Evolutionary conservation across 192 early-diverging fungal genomes (phyloP).

Genomic region (Oehlia diaphana): DNA sequence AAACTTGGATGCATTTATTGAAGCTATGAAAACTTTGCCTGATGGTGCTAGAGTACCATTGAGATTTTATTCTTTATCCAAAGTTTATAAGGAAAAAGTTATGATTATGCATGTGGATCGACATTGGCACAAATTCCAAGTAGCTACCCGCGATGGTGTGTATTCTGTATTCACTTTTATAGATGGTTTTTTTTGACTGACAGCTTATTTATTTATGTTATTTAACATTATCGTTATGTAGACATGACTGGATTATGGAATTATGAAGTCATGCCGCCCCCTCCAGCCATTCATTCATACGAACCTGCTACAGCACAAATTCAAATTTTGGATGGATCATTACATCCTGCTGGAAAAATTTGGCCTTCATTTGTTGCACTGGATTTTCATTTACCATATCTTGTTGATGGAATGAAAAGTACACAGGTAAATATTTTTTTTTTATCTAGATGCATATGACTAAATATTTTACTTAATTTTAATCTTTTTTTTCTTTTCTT

Average conservation of each 20-base stretch:
- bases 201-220: not conserved
- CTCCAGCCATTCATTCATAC: slow-evolving; percentile 47
- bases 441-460: not conserved
- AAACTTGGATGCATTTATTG: slow-evolving; percentile 66
- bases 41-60: slow-evolving; percentile 63
- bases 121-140: slow-evolving; percentile 82
- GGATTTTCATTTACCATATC: slow-evolving; percentile 77
- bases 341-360: slow-evolving; percentile 70
- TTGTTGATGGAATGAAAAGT: slow-evolving; percentile 73
- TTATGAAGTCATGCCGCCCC: slow-evolving; percentile 66
- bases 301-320: slow-evolving; percentile 71
- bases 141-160: slow-evolving; percentile 74
- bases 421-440: slow-evolving; percentile 42
- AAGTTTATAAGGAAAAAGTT: slow-evolving; percentile 78
- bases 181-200: not conserved
- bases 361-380: slow-evolving; percentile 84
- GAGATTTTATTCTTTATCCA: slow-evolving; percentile 74
- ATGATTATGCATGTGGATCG: slow-evolving; percentile 84
- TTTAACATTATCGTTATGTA: slow-evolving; percentile 13
- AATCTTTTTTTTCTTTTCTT: not conserved
- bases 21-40: slow-evolving; percentile 61
- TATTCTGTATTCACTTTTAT: slow-evolving; percentile 1
- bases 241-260: slow-evolving; percentile 81
- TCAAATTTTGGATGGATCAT: slow-evolving; percentile 64
- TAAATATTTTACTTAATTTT: not conserved